A percentile compares a stretch with the other conserved stretches of the same genome.
Evolutionary conservation across 306 rosid species (phyloP).

Genomic region (Clitoria ternatea): DNA sequence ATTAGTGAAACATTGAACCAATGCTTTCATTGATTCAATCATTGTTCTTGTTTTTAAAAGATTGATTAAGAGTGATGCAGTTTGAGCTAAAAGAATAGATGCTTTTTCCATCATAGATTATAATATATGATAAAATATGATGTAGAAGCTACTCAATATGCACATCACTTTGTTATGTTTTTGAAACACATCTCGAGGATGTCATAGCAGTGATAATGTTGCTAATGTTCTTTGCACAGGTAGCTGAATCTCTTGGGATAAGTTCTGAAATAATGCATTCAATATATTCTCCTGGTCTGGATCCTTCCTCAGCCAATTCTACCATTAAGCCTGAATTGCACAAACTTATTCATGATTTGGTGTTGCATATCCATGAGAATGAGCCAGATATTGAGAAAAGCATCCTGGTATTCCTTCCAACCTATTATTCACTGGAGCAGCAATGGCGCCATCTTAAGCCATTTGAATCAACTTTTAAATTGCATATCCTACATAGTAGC

Average conservation of each 20-base stretch:
- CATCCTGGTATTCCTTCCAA: conserved; percentile 89
- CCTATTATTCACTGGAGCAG: conserved; percentile 69
- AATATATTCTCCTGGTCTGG: conserved; percentile 35
- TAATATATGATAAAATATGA: neutral
- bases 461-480: conserved; percentile 58
- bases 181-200: conserved; percentile 9
- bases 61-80: too few species aligned
- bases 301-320: conserved; percentile 40
- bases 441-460: conserved; percentile 79
- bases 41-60: too few species aligned
- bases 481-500: conserved; percentile 83
- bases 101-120: too few species aligned
- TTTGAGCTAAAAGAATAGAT: too few species aligned
- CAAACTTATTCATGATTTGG: conserved; percentile 64
- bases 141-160: neutral
- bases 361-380: conserved; percentile 66
- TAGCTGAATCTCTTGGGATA: conserved; percentile 47
- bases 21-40: too few species aligned
- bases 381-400: conserved; percentile 86
- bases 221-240: conserved; percentile 39
- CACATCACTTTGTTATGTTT: neutral
- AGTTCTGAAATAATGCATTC: conserved; percentile 35
- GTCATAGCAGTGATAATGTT: conserved; percentile 17
- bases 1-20: too few species aligned
- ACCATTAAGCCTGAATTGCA: conserved; percentile 46